These are phyloP conservation scores for Saccharomycopsis fermentans DNA, from an alignment of 805 yeast genomes.

Conservation along the genomic window DNA sequence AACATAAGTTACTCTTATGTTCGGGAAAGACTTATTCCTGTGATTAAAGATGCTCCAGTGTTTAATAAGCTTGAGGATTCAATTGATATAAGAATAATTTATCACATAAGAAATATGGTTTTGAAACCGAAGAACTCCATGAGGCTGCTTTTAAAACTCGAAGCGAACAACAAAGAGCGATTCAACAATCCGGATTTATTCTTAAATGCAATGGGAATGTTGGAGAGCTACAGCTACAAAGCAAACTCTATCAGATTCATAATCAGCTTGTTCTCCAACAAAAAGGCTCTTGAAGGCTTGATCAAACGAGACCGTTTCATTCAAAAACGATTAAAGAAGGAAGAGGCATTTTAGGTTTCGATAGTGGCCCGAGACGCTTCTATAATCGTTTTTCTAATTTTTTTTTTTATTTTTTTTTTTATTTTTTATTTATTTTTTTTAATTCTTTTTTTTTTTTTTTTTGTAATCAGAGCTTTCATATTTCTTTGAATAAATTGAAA, in stretches of 20 bases:
- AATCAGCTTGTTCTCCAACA: conserved; percentile 13
- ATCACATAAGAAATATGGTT: conserved; percentile 10
- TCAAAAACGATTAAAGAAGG: not conserved
- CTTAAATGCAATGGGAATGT: conserved; percentile 25
- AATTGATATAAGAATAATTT: conserved; percentile 11
- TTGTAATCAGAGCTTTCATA: too few relatives aligned
- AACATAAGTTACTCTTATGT: not conserved
- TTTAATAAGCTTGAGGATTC: not conserved
- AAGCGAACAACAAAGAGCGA: conserved; percentile 11
- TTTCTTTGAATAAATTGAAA: too few relatives aligned
- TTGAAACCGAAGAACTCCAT: conserved; percentile 10
- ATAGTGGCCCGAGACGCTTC: too few relatives aligned
- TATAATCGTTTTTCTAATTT: too few relatives aligned
- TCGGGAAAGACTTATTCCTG: not conserved
- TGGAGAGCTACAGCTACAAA: conserved; percentile 27
- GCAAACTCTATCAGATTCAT: conserved; percentile 10
- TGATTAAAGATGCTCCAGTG: not conserved
- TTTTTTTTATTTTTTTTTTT: too few relatives aligned
- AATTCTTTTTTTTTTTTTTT: too few relatives aligned
- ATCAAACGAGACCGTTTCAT: conserved; percentile 11
- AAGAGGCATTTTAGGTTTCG: not conserved
- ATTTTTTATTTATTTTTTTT: too few relatives aligned
- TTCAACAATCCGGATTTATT: conserved; percentile 13
- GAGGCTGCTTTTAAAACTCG: conserved; percentile 11
- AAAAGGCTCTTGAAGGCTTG: conserved; percentile 14